phyloP scores from a whole-genome alignment of 2,329 filamentous ascomycete species.

The Colletotrichum eleusines region DNA sequence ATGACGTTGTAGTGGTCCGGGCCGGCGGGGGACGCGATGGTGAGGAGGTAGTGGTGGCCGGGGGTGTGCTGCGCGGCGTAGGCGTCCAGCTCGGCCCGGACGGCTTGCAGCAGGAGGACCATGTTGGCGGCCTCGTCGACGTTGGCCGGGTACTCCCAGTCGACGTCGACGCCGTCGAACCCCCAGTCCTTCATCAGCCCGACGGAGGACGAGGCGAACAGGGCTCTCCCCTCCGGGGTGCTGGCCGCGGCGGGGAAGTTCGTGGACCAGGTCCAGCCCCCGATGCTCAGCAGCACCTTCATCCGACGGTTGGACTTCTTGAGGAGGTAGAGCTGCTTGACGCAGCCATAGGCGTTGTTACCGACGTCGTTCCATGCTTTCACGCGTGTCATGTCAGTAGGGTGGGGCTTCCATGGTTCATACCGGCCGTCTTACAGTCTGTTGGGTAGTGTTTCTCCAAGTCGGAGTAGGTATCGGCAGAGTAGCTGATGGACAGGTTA shows the following conservation, averaged over 20 bases:
- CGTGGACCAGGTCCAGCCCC: slow-evolving; percentile 82
- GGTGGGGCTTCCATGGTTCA: fast-evolving
- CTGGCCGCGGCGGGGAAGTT: slow-evolving; percentile 75
- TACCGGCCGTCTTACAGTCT: slow-evolving; percentile 66
- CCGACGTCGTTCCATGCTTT: slow-evolving; percentile 36
- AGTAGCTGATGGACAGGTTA: slow-evolving; percentile 54
- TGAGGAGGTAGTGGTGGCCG: slow-evolving; percentile 62
- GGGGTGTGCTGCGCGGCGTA: slow-evolving; percentile 56
- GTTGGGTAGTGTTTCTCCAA: slow-evolving; percentile 77
- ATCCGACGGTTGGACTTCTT: slow-evolving; percentile 83
- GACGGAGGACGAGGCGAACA: slow-evolving; percentile 77
- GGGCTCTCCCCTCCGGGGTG: slow-evolving; percentile 69
- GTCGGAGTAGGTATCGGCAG: slow-evolving; percentile 79
- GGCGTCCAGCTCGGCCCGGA: slow-evolving; percentile 57
- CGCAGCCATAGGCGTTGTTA: slow-evolving; percentile 77
- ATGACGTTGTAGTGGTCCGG: slow-evolving; percentile 62
- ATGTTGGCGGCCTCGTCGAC: slow-evolving; percentile 55
- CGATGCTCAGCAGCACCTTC: slow-evolving; percentile 83
- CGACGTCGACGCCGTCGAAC: slow-evolving; percentile 68
- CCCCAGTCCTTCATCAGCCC: slow-evolving; percentile 76
- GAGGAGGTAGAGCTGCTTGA: slow-evolving; percentile 81
- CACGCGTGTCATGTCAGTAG: neutral
- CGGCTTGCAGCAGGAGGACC: slow-evolving; percentile 57
- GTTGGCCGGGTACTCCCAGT: slow-evolving; percentile 66
- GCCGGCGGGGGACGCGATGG: slow-evolving; percentile 64